Base-by-base conservation (phyloP, 2,329 filamentous ascomycete genomes). In the Trichoderma polysporum region DNA sequence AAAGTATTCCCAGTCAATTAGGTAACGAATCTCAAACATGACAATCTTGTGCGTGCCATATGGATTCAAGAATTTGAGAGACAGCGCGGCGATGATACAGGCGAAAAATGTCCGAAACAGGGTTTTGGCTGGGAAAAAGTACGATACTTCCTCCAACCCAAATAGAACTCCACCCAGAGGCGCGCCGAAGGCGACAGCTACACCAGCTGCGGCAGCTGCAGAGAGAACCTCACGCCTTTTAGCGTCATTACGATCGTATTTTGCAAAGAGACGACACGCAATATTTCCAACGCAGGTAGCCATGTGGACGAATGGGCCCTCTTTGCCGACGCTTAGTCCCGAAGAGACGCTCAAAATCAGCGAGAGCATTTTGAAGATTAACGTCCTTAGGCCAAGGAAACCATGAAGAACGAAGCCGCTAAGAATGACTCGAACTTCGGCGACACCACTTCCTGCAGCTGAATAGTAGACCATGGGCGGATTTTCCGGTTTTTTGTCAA, bases 51-150 rank as follows among this genome's bases (percentile, higher is more conserved):
- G 89, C 0, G 94, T 98, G 33, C 94, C 94, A 73, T 98, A 99
- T 0, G 95, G 95, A 73, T 99, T 96, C 41, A 98, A 83, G 71
- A 97, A 97, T 74, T 97, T 97, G 72, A 99, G 83, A 1, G 94
- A 94, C 37, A 99, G 80, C 0, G 95, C 93, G 1, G 95, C 94
- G 35, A 91, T 90, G 73, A 98, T 98, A 78, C 94, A 98, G 82
- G 94, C 98, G 79, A 98, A 98, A 79, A 99, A 99, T 0, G 95
- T 98, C 62, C 95, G 85, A 81, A 99, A 99, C 9, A 99, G 85
- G 0, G 94, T 98, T 81, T 99, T 98, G 6, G 94, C 93, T 0
- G 95, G 94, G 77, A 98, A 98, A 79, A 98, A 98, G 78, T 98
- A 98, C 72, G 92, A 88, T 69, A 98, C 94, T 84, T 98, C 95